Conservation (phyloP, 352 stramenopile species). For the Globisporangium nodosum region DNA sequence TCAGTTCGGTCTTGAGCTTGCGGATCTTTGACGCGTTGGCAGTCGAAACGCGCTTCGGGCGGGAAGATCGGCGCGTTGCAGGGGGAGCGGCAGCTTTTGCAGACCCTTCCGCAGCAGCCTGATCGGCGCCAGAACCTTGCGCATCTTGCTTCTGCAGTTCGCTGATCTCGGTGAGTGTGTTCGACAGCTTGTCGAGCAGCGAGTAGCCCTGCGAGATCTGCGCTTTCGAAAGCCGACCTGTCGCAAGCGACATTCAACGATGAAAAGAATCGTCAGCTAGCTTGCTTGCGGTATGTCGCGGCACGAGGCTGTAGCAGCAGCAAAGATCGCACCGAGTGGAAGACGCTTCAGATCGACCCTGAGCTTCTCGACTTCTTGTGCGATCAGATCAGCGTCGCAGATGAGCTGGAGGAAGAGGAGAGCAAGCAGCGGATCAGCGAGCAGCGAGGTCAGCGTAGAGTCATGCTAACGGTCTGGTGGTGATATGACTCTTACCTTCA, state of each 20-base stretch:
- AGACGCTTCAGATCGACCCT: slow-evolving; percentile 51
- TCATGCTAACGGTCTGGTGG: too few relatives aligned
- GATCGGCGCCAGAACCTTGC: too few relatives aligned
- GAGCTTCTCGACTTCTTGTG: slow-evolving; percentile 39
- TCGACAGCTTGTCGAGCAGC: slow-evolving; percentile 45
- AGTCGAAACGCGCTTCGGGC: too few relatives aligned
- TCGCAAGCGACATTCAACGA: too few relatives aligned
- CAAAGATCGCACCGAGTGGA: slow-evolving; percentile 24
- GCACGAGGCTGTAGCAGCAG: too few relatives aligned
- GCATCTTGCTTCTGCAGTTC: slow-evolving; percentile 16
- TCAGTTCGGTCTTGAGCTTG: slow-evolving; percentile 31
- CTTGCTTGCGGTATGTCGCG: too few relatives aligned
- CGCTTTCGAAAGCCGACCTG: slow-evolving; percentile 31
- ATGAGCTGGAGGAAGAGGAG: slow-evolving; percentile 26
- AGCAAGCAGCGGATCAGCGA: not conserved
- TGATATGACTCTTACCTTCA: too few relatives aligned
- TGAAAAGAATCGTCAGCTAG: not conserved
- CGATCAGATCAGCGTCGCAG: slow-evolving; percentile 43
- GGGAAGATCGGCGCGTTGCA: too few relatives aligned
- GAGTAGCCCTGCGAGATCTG: slow-evolving; percentile 60
- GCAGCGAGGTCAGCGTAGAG: too few relatives aligned
- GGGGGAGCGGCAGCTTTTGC: too few relatives aligned
- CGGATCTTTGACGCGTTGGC: slow-evolving; percentile 20
- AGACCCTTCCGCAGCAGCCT: too few relatives aligned
- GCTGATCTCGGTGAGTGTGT: slow-evolving; percentile 31